Evolutionary conservation across 2,329 filamentous ascomycete genomes (phyloP), one percentile per base, ranked within the genome.

Genomic region (Pseudopyricularia cyperi): DNA sequence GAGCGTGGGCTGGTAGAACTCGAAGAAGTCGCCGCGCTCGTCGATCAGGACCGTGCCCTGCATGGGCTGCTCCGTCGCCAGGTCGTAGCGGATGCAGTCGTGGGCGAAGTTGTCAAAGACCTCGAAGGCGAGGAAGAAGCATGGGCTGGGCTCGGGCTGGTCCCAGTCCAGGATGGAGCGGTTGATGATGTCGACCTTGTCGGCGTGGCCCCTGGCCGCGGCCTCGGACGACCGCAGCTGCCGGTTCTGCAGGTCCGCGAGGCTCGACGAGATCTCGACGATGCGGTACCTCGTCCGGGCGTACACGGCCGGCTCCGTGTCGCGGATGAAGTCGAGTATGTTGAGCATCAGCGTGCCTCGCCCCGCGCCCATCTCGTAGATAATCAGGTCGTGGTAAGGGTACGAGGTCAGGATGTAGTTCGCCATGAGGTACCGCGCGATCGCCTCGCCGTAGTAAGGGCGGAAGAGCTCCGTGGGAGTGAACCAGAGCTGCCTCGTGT

Each of bases 71-170:
- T 89, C 87, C 11, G 89, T 94, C 55, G 75, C 68, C 11, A 85
- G 75, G 68, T 97, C 85, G 71, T 97, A 98, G 57, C 94, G 90
- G 56, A 98, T 82, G 54, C 84, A 79, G 70, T 98, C 93, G 71
- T 98, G 94, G 34, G 89, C 83, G 65, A 98, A 97, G 70, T 98
- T 98, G 73, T 98, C 93, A 63, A 96, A 95, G 58, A 98, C 93
- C 69, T 98, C 93, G 68, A 98, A 85, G 46, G 91, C 93, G 42
- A 98, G 79, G 74, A 98, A 97, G 75, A 95, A 98, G 72, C 93
- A 97, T 0, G 91, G 93, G 3, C 85, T 87, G 8, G 89, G 85
- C n/a, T 96, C 87, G 58, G 86, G 87, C 47, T 80, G 79, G 57
- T 85, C 73, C 91, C 93, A 98, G 66, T 95, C 89, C 63, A 98